Evolutionary conservation across 257 asterid species (phyloP), one percentile per base, ranked within the genome.

Genomic region (Lithospermum erythrorhizon): DNA sequence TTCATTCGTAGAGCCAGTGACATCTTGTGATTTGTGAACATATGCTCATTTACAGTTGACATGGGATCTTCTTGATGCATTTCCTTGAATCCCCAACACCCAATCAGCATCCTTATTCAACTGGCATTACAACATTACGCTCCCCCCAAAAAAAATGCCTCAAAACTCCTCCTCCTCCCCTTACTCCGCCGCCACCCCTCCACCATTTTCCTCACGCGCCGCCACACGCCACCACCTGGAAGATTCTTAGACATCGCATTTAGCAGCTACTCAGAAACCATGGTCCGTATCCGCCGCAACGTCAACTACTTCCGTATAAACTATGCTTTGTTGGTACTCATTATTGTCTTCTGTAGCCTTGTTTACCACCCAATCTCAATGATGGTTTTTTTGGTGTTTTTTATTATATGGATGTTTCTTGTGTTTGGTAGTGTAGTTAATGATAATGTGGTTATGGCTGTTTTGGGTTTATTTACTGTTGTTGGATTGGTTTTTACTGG

Each of bases 331-430:
- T 70, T 83, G 61, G 48, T 78, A 47, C 91, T 87, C 41, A 20
- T 65, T 15, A 68, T 85, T 69, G 82, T 90, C 61, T 87, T 90
- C 80, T 74, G 81, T 81, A 74, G 94, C 79, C 87, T 90, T 21
- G 70, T 90, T 13, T 90, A 78, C 78, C 89, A 87, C 68, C 96
- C 97, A 0, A 18, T 85, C 53, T 90, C 97, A 52, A 82, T 90
- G 86, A 77, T 90, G n/a, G 86, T 85, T 2, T 90, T 83, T 79
- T 64, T 85, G 59, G 61, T 65, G 52, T 55, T 78, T 15, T 82
- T 55, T 67, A 23, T 73, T 6, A 82, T 72, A 20, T 90, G 97
- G 97, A 25, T 85, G 3, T 63, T 18, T 55, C 70, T 88, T 56
- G 82, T 81, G 71, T 85, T 87, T 21, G 89, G 85, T 0, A 58